Conservation (phyloP, 2,329 filamentous ascomycete species). For the Beauveria scarabaeidicola region DNA sequence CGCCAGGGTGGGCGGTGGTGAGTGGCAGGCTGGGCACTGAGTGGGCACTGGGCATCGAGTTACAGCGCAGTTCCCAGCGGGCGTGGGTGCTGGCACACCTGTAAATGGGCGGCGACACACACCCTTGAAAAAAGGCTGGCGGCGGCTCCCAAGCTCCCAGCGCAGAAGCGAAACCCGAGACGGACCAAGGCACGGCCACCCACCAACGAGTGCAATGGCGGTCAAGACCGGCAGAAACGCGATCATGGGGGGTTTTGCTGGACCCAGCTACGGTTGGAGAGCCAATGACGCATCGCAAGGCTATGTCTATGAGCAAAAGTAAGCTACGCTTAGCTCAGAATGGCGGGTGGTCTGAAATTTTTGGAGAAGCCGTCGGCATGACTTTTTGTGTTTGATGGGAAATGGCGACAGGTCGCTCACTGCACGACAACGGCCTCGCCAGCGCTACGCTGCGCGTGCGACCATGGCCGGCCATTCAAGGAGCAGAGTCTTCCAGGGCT, state of each 20-base stretch:
- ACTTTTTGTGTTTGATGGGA: not conserved
- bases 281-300: constrained; percentile 12
- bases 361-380: not conserved
- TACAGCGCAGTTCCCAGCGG: not conserved
- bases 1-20: not conserved
- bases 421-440: not conserved
- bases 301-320: not conserved
- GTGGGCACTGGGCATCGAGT: not conserved
- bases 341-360: not conserved
- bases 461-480: not conserved
- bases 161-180: constrained; percentile 9
- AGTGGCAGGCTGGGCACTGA: not conserved
- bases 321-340: not conserved
- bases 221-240: constrained; percentile 9
- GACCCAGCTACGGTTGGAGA: constrained; percentile 5
- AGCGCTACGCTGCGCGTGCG: not conserved
- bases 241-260: constrained; percentile 9
- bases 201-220: not conserved
- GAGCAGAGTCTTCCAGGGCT: too few species aligned
- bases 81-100: not conserved
- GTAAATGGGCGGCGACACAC: not conserved
- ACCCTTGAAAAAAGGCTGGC: not conserved
- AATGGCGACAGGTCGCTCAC: not conserved
- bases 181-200: not conserved
- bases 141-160: not conserved